Evolutionary conservation across 345 rosid genomes (phyloP).

Genomic region (Angophora floribunda): DNA sequence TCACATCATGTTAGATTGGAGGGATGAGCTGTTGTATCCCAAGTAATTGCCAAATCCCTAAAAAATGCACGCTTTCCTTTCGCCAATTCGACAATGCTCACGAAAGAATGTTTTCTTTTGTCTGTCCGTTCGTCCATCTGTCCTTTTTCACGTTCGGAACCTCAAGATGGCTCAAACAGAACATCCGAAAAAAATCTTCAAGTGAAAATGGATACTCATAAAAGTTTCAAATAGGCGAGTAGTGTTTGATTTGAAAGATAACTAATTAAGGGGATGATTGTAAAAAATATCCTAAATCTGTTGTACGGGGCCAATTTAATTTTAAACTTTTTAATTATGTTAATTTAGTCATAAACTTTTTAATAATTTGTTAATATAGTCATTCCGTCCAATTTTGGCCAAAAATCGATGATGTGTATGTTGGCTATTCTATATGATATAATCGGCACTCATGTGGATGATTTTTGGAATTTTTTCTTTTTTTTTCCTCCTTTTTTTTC

Average conservation of each 20-base stretch:
- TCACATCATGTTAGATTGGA: background rate
- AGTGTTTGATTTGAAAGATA: background rate
- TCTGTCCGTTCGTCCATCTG: background rate
- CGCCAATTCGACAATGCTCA: background rate
- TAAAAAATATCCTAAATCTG: too few species aligned
- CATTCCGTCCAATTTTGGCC: background rate
- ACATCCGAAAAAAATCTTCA: background rate
- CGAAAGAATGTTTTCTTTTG: background rate
- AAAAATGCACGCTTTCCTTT: background rate
- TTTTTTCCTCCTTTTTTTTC: too few species aligned
- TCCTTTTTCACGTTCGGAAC: background rate
- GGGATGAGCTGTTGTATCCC: background rate
- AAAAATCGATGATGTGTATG: background rate
- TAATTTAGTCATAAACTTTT: too few species aligned
- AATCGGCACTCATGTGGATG: too few species aligned
- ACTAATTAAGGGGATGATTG: background rate
- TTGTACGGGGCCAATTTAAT: too few species aligned
- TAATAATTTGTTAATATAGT: background rate
- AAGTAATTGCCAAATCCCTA: background rate
- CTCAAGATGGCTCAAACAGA: background rate
- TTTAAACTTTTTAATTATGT: too few species aligned
- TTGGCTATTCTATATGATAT: background rate
- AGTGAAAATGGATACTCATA: background rate
- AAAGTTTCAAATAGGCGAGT: background rate
- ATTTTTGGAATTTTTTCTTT: background rate